Percentiles rank a stretch among this genome's conserved stretches.
phyloP scores from a whole-genome alignment of 1,284 basidiomycete genomes.

The Boletus semigastroideus region DNA sequence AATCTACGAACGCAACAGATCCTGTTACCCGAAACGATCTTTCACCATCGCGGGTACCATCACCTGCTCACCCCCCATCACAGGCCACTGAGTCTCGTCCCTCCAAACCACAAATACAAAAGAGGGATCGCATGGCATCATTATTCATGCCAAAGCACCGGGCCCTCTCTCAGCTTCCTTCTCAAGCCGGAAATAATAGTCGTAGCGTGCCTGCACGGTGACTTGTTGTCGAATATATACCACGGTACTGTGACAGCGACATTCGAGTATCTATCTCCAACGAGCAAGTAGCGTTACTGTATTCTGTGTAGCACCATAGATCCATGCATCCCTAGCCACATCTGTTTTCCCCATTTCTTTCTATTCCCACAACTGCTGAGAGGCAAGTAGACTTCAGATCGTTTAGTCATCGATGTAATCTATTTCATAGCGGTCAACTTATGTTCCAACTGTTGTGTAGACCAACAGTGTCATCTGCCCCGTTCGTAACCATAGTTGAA shows the following conservation, averaged over 20 bases:
- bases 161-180: conserved; percentile 57
- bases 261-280: conserved; percentile 12
- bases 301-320: conserved; percentile 18
- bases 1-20: conserved; percentile 13
- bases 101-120: conserved; percentile 40
- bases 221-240: conserved; percentile 5
- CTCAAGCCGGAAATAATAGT: conserved; percentile 24
- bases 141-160: conserved; percentile 77
- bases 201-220: conserved; percentile 26
- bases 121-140: conserved; percentile 64
- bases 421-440: conserved; percentile 22
- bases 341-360: neutral
- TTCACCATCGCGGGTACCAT: conserved; percentile 15
- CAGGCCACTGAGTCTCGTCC: conserved; percentile 24
- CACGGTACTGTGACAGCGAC: neutral
- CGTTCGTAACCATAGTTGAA: conserved; percentile 42
- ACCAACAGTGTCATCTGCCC: conserved; percentile 72
- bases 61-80: conserved; percentile 17
- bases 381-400: neutral
- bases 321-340: conserved; percentile 6
- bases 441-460: conserved; percentile 68
- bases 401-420: conserved; percentile 1
- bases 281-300: conserved; percentile 9
- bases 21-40: conserved; percentile 15
- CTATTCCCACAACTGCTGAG: conserved; percentile 7